phyloP scores from a whole-genome alignment of 75 land plant species.

The Selaginella tamariscina region DNA sequence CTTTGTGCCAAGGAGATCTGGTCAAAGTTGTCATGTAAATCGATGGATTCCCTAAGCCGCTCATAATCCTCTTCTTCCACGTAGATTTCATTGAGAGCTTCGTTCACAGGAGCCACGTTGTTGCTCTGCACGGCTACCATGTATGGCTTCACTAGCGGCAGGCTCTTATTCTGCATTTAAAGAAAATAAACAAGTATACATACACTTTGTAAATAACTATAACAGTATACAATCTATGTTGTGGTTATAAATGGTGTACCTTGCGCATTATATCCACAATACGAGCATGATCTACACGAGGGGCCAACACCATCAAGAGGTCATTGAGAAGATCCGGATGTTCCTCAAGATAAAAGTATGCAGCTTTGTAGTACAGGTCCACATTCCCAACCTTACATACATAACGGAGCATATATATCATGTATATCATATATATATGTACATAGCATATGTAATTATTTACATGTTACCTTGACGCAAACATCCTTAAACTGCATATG shows the following conservation, averaged over 20 bases:
- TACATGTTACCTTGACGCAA: constrained; percentile 70
- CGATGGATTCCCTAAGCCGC: constrained; percentile 86
- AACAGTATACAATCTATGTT: too few relatives aligned
- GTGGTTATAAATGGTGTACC: constrained; percentile 36
- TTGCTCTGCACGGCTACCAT: constrained; percentile 95
- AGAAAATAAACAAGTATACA: not conserved
- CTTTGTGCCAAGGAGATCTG: constrained; percentile 95
- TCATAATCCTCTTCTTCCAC: constrained; percentile 97
- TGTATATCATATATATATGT: too few relatives aligned
- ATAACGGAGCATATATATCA: too few relatives aligned
- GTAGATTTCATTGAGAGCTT: constrained; percentile 86
- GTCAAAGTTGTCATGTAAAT: constrained; percentile 94
- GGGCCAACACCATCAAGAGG: constrained; percentile 77
- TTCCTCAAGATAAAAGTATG: constrained; percentile 88
- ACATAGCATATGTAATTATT: too few relatives aligned
- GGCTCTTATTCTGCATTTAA: constrained; percentile 55
- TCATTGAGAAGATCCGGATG: constrained; percentile 95
- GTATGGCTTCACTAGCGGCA: constrained; percentile 87
- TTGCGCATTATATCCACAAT: constrained; percentile 95
- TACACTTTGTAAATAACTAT: too few relatives aligned
- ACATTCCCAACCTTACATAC: constrained; percentile 87
- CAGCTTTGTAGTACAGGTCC: constrained; percentile 94
- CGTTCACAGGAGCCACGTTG: constrained; percentile 89
- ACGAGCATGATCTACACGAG: constrained; percentile 84
- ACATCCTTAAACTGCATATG: constrained; percentile 99